Evolutionary conservation across 2,329 filamentous ascomycete genomes (phyloP), one percentile per base, ranked within the genome.

Genomic region (Xylariomycetidae sp.): DNA sequence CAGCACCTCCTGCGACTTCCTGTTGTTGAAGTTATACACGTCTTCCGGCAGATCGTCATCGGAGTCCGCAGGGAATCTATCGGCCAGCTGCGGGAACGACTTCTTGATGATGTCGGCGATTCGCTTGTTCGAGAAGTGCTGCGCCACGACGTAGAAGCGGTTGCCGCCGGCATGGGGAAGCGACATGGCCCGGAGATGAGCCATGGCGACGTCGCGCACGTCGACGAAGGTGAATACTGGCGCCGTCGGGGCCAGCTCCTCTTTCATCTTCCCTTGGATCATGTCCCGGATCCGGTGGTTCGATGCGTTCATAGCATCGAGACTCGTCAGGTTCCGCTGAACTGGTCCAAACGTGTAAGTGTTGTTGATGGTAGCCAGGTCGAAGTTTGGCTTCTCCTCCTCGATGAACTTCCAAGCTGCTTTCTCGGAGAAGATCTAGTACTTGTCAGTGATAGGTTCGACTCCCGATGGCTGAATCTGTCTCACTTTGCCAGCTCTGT

Each of bases 231-330:
- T 61, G 48, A 64, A 78, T 1, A 70, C 69, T 0, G 60, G 62
- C 1, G 68, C 71, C 0, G 76, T 82, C 0, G 75, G 65, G 0
- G 72, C 65, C 8, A 83, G 67, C 17, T 67, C 64, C 2, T 72
- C 60, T 43, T 74, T 78, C 53, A 64, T 70, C 38, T 74, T 70
- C 1, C 82, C 83, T 6, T 67, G 70, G n/a, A 81, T 67, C 32
- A 84, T 59, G 39, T 80, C 69, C 7, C 74, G 64, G 34, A 86
- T 70, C 14, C 79, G 72, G 45, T 78, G 70, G 54, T 87, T 88
- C 10, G 80, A 85, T 1, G 81, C 84, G 60, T 88, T 89, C 40
- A 88, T 63, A 2, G 62, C 63, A n/a, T 76, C 70, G 1, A 84
- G 64, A 15, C 64, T 70, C 40, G 77, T 71, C 3, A 87, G 65